Percentiles rank a stretch among this genome's conserved stretches.
These are phyloP conservation scores for Cairneyella variabilis DNA, from an alignment of 495 filamentous ascomycete genomes.

Conservation along the genomic window DNA sequence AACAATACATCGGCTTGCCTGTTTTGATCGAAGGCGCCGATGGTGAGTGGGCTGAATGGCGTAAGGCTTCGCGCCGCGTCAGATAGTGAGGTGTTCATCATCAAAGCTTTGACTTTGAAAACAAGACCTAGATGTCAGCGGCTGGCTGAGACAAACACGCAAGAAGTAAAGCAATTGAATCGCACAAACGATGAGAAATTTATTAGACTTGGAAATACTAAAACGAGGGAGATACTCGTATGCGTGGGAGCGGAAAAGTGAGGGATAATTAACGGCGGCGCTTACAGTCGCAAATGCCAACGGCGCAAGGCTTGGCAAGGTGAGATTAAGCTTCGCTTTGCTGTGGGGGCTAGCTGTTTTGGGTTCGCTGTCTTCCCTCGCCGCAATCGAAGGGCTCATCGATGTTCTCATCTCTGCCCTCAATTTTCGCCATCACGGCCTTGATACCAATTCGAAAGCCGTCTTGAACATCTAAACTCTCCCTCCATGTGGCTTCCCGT, in stretches of 20 bases:
- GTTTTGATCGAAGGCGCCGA: too few species aligned
- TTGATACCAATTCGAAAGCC: too few species aligned
- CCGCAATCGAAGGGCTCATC: background rate
- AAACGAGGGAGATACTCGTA: too few species aligned
- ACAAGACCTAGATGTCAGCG: background rate
- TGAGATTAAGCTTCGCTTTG: constrained; percentile 6
- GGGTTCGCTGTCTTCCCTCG: background rate
- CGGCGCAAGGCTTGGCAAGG: too few species aligned
- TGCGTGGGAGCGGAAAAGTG: too few species aligned
- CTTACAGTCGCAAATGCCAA: too few species aligned
- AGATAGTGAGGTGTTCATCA: background rate
- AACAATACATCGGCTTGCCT: too few species aligned
- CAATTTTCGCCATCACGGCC: background rate
- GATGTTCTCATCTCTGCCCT: background rate
- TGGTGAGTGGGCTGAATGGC: constrained; percentile 8
- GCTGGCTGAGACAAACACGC: background rate
- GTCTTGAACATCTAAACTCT: too few species aligned
- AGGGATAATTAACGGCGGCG: too few species aligned
- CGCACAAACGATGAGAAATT: background rate
- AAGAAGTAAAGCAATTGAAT: background rate
- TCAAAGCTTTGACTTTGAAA: background rate
- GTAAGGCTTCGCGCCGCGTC: background rate
- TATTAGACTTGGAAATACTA: too few species aligned
- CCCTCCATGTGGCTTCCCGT: constrained; percentile 13
- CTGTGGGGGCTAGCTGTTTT: background rate